Base-by-base conservation (phyloP, 192 early-diverging fungal species). In the Spinellus fusiger region DNA sequence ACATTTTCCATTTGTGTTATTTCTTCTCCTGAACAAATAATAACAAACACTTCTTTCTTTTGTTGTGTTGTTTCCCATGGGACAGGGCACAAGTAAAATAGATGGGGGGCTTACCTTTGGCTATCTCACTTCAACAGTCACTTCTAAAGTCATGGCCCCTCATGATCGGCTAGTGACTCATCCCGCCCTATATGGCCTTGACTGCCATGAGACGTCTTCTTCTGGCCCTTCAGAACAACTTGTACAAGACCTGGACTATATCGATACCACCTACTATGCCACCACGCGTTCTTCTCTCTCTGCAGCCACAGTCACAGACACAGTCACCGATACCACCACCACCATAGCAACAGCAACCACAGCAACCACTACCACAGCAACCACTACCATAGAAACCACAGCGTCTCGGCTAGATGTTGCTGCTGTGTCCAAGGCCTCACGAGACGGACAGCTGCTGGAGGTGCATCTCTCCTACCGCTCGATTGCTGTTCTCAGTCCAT, bases 401-500 rank as follows among this genome's bases (percentile, higher is more conserved):
- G 44, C 27, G n/a, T 2, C 40, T 12, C 38, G 28, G 13, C n/a
- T 59, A 12, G 31, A 28, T 16, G 32, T 59, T 49, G 18, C 44
- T 18, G 44, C 40, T 29, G 27, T 59, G 7, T n/a, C 20, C 2
- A 29, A 13, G 13, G 44, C 46, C 18, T 46, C 56, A 48, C 18
- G n/a, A 1, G 46, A 59, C 16, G 46, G 20, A 48, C 47, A 28
- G 29, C 22, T 49, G 46, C 44, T 8, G 22, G 51, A 59, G 10
- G 80, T 89, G 49, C 82, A 83, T 15, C 67, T 90, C 22, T 87
- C 85, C 54, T 68, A 66, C 13, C 71, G 69, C 27, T 66, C 65
- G 16, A 66, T 93, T 23, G 75, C 79, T 12, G 64, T 59, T 38
- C 65, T 93, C 20, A 81, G 84, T 28, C 80, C 80, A 10, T 86